A percentile compares a stretch with the other conserved stretches of the same genome.
These are phyloP conservation scores for Fusarium mangiferae DNA, from an alignment of 2,329 filamentous ascomycete genomes.

Conservation along the genomic window DNA sequence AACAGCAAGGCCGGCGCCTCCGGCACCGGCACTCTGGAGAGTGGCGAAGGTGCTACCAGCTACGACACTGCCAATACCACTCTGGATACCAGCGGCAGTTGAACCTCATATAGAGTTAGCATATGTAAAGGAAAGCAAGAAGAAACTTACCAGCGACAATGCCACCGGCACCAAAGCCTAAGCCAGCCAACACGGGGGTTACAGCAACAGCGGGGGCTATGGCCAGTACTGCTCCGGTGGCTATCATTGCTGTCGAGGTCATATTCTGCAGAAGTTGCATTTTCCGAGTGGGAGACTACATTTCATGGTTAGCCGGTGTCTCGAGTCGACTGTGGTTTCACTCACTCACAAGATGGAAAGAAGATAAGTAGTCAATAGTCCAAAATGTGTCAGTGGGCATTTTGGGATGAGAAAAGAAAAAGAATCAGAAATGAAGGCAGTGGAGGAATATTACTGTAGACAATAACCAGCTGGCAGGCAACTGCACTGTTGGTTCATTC, in stretches of 20 bases:
- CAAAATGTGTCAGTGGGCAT: background rate
- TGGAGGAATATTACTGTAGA: background rate
- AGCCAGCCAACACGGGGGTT: background rate
- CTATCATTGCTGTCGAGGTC: background rate
- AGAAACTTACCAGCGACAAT: background rate
- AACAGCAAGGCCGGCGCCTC: conserved; percentile 41
- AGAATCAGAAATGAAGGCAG: background rate
- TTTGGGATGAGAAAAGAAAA: background rate
- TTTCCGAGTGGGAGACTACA: background rate
- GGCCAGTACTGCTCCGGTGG: background rate
- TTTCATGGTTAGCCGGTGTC: background rate
- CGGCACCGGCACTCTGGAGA: conserved; percentile 47
- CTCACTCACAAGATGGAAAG: background rate
- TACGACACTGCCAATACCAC: conserved; percentile 43
- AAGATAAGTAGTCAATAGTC: background rate
- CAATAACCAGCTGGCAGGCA: background rate
- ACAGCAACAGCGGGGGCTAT: background rate
- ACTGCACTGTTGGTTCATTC: background rate
- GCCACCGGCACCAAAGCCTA: background rate
- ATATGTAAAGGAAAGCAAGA: too few relatives aligned
- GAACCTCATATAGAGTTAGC: conserved; percentile 21
- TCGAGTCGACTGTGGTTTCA: background rate
- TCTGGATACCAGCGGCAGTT: conserved; percentile 41
- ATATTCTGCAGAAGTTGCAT: background rate
- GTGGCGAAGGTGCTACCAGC: conserved; percentile 42